Conservation (phyloP, 2,329 filamentous ascomycete species). For the Pseudogymnoascus sp. region DNA sequence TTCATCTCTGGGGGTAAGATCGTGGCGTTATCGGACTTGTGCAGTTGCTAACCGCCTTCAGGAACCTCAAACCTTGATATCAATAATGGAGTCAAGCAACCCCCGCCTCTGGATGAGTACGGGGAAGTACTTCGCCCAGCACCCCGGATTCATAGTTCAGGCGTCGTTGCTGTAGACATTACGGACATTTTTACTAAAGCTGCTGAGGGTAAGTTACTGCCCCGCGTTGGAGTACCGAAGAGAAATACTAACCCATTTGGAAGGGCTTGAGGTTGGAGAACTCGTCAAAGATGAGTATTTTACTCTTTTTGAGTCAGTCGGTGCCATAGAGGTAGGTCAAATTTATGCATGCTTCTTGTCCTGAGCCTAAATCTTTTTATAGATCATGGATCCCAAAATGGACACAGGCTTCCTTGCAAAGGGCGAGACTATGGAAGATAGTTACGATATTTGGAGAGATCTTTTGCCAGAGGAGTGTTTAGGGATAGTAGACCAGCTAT, state of each 20-base stretch:
- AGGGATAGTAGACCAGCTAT: slow-evolving; percentile 87
- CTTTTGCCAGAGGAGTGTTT: slow-evolving; percentile 73
- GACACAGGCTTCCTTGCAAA: slow-evolving; percentile 79
- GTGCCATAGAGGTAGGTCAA: slow-evolving; percentile 60
- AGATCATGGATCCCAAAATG: slow-evolving; percentile 99
- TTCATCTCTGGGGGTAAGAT: slow-evolving; percentile 21
- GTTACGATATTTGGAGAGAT: slow-evolving; percentile 63
- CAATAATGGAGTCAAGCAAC: slow-evolving; percentile 19
- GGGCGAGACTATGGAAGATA: slow-evolving; percentile 73
- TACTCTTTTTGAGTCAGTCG: slow-evolving; percentile 89
- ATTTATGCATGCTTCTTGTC: neutral
- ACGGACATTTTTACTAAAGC: slow-evolving; percentile 48
- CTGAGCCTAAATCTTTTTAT: neutral
- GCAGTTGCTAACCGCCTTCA: slow-evolving; percentile 17
- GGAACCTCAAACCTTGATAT: slow-evolving; percentile 24
- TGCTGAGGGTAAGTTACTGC: slow-evolving; percentile 39
- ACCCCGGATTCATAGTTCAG: slow-evolving; percentile 32
- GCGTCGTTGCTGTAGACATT: slow-evolving; percentile 50
- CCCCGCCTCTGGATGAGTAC: slow-evolving; percentile 18
- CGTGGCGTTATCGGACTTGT: neutral
- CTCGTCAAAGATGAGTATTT: slow-evolving; percentile 92
- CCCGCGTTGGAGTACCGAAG: neutral
- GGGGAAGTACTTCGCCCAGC: slow-evolving; percentile 24
- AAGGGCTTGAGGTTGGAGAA: slow-evolving; percentile 70
- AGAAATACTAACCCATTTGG: neutral